phyloP scores from a whole-genome alignment of 2,329 filamentous ascomycete genomes.

The Alternaria ventricosa region DNA sequence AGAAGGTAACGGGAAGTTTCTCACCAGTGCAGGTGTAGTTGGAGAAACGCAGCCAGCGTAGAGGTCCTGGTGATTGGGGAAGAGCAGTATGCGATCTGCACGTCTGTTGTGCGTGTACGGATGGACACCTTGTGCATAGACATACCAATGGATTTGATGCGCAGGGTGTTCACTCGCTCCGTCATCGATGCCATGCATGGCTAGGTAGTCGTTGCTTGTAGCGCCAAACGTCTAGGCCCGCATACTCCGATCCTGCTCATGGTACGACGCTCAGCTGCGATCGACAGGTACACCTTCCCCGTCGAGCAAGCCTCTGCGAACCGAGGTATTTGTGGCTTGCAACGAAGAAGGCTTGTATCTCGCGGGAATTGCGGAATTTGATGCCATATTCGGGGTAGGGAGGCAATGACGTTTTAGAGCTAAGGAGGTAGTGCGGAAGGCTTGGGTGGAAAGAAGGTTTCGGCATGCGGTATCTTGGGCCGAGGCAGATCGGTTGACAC shows the following conservation, averaged over 20 bases:
- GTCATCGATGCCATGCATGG: not conserved
- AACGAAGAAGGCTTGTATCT: not conserved
- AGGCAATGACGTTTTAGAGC: not conserved
- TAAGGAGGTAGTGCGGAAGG: not conserved
- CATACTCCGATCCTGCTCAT: not conserved
- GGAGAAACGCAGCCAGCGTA: not conserved
- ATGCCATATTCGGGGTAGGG: not conserved
- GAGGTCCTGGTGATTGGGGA: not conserved
- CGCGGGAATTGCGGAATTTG: not conserved
- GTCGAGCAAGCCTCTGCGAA: not conserved
- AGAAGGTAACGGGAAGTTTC: not conserved
- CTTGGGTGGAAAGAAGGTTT: not conserved
- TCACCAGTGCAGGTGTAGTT: not conserved
- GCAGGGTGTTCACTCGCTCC: not conserved
- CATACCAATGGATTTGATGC: not conserved
- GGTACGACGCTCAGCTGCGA: not conserved
- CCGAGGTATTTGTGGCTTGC: slow-evolving; percentile 2
- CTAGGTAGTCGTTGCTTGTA: not conserved
- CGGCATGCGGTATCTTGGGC: not conserved
- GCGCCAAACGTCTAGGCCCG: not conserved
- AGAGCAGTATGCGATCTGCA: not conserved
- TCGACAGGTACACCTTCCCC: slow-evolving; percentile 5
- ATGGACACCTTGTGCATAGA: not conserved
- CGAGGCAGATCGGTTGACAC: not conserved
- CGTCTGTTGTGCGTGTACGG: not conserved